These are phyloP conservation scores for Hawksworthiomyces lignivorus DNA, from an alignment of 2,329 filamentous ascomycete genomes.

Conservation along the genomic window DNA sequence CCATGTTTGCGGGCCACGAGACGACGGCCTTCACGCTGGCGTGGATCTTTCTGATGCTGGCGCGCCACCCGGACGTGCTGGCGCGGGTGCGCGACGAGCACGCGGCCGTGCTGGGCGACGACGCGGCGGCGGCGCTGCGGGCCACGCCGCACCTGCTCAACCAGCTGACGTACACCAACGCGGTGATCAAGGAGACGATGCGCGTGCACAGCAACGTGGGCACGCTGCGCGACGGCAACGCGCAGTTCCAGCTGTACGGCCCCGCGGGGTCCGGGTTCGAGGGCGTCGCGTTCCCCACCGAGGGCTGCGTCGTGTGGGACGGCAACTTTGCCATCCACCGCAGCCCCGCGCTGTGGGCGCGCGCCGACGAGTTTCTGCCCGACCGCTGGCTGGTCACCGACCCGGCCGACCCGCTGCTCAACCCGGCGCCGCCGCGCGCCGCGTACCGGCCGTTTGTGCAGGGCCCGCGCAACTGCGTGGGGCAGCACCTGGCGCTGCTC, in stretches of 20 bases:
- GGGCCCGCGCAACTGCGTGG: constrained; percentile 48
- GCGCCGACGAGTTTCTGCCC: constrained; percentile 37
- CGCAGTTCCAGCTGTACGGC: constrained; percentile 32
- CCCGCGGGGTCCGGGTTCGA: constrained; percentile 19
- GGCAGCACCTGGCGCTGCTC: constrained; percentile 29
- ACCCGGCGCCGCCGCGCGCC: constrained; percentile 31
- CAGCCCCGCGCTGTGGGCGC: constrained; percentile 32
- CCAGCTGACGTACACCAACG: constrained; percentile 43
- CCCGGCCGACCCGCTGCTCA: constrained; percentile 25
- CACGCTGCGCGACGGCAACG: constrained; percentile 31
- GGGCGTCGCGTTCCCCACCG: constrained; percentile 37
- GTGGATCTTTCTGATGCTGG: constrained; percentile 23
- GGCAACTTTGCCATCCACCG: constrained; percentile 30
- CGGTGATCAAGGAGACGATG: constrained; percentile 48
- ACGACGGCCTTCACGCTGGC: constrained; percentile 28
- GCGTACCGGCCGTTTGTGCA: constrained; percentile 50
- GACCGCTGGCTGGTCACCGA: constrained; percentile 36
- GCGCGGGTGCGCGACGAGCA: constrained; percentile 35
- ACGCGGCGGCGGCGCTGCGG: constrained; percentile 30
- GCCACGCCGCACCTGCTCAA: constrained; percentile 39
- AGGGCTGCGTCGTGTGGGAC: constrained; percentile 34
- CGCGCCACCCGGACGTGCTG: constrained; percentile 22
- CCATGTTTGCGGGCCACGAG: constrained; percentile 33
- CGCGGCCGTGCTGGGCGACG: constrained; percentile 35
- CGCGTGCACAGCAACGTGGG: constrained; percentile 45